phyloP scores from a whole-genome alignment of 768 basidiomycete species.

The Boletus speciosus region DNA sequence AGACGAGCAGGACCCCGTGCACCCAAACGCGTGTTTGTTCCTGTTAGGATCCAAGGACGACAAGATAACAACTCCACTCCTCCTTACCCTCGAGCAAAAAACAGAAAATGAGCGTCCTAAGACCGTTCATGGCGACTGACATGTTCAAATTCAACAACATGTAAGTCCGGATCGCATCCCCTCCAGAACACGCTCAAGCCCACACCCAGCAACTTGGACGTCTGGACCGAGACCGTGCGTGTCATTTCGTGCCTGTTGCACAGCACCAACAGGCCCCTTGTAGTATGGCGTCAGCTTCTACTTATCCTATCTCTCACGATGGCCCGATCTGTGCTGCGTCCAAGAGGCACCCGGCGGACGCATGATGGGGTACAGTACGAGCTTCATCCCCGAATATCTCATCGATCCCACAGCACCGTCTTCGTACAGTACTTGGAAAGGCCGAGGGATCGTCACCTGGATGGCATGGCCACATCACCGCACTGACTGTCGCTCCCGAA shows the following conservation, averaged over 20 bases:
- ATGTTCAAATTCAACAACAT: slow-evolving; percentile 93
- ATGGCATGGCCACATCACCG: slow-evolving; percentile 95
- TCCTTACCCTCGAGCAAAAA: background rate
- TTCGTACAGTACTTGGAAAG: slow-evolving; percentile 79
- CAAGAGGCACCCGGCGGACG: slow-evolving; percentile 78
- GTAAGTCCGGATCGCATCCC: slow-evolving; percentile 38
- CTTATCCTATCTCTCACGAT: slow-evolving; percentile 80
- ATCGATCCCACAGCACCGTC: slow-evolving; percentile 2
- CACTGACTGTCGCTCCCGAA: slow-evolving; percentile 90
- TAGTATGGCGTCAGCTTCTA: slow-evolving; percentile 91
- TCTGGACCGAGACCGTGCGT: slow-evolving; percentile 95
- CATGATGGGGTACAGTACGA: slow-evolving; percentile 91
- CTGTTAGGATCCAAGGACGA: slow-evolving; percentile 27
- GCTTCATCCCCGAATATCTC: slow-evolving; percentile 2
- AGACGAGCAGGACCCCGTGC: slow-evolving; percentile 23
- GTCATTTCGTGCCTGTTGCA: background rate
- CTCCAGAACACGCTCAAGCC: slow-evolving; percentile 1
- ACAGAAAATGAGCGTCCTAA: slow-evolving; percentile 73
- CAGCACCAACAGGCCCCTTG: background rate
- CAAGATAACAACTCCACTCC: background rate
- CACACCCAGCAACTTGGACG: slow-evolving; percentile 74
- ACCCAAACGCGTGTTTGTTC: slow-evolving; percentile 24
- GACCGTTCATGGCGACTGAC: slow-evolving; percentile 86
- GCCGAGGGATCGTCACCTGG: slow-evolving; percentile 75
- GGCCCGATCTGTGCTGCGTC: slow-evolving; percentile 88